Evolutionary conservation across 768 basidiomycete genomes (phyloP).

Genomic region (Suillus sp.): DNA sequence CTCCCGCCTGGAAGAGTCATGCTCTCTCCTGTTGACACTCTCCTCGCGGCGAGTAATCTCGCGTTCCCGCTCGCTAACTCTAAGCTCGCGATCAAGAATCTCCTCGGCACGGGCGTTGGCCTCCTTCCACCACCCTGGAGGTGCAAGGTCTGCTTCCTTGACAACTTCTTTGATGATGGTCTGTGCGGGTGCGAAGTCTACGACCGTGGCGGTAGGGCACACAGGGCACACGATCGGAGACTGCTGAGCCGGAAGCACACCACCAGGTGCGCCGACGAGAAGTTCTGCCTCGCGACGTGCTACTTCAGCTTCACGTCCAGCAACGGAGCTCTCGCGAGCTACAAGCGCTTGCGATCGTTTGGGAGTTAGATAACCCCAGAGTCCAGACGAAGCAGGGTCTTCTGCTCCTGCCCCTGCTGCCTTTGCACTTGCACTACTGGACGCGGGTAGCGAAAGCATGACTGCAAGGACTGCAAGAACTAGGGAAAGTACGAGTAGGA

Average conservation of each 20-base stretch:
- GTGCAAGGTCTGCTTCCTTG: slow-evolving; percentile 76
- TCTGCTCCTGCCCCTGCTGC: slow-evolving; percentile 29
- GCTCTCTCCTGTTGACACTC: slow-evolving; percentile 80
- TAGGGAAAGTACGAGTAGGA: slow-evolving; percentile 83
- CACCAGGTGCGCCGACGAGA: slow-evolving; percentile 80
- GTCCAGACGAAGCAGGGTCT: slow-evolving; percentile 47
- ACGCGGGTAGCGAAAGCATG: slow-evolving; percentile 83
- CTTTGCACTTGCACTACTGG: slow-evolving; percentile 36
- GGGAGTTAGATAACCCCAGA: slow-evolving; percentile 76
- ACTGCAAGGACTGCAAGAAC: slow-evolving; percentile 87
- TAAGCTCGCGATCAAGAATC: slow-evolving; percentile 80
- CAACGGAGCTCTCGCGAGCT: slow-evolving; percentile 76
- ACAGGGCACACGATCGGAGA: slow-evolving; percentile 57
- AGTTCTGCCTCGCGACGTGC: slow-evolving; percentile 88
- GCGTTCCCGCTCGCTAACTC: slow-evolving; percentile 81
- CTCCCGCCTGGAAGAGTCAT: slow-evolving; percentile 85
- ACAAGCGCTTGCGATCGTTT: slow-evolving; percentile 82
- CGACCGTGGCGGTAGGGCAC: slow-evolving; percentile 54
- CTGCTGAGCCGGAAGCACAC: slow-evolving; percentile 58
- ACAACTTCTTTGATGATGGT: slow-evolving; percentile 89
- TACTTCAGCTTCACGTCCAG: slow-evolving; percentile 83
- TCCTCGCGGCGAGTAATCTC: slow-evolving; percentile 89
- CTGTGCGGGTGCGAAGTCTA: slow-evolving; percentile 64
- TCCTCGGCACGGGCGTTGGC: slow-evolving; percentile 76
- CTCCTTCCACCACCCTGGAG: slow-evolving; percentile 77